Conservation (phyloP, 345 rosid species). For the Salix koriyanagi region DNA sequence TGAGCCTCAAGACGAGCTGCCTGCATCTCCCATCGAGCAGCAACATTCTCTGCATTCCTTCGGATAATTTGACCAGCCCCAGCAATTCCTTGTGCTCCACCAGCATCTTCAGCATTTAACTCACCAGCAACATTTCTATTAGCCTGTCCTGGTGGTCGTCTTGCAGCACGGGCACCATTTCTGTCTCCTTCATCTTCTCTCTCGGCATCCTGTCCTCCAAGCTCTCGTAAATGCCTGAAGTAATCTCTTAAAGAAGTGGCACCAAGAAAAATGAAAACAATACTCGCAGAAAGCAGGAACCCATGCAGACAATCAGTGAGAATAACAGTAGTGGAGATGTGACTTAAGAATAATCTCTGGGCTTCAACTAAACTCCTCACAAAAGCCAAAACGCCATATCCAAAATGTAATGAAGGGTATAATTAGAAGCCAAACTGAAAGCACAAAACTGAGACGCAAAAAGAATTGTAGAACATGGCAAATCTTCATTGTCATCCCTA, state of each 20-base stretch:
- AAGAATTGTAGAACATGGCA: conserved; percentile 90
- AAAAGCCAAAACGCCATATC: conserved; percentile 95
- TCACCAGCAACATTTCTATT: conserved; percentile 80
- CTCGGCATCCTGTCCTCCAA: conserved; percentile 92
- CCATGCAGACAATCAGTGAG: conserved; percentile 98
- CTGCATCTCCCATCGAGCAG: conserved; percentile 97
- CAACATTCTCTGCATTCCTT: conserved; percentile 94
- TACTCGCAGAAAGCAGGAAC: conserved; percentile 94
- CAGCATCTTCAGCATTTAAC: conserved; percentile 77
- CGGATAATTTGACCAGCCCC: conserved; percentile 69
- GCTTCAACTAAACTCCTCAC: conserved; percentile 93
- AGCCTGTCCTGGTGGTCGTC: conserved; percentile 65
- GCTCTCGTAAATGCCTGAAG: conserved; percentile 88
- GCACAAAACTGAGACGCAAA: conserved; percentile 87
- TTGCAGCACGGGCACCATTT: conserved; percentile 83
- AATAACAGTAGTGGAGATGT: conserved; percentile 69
- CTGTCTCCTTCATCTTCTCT: conserved; percentile 92
- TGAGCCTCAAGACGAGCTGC: conserved; percentile 99
- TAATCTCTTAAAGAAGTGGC: conserved; percentile 96
- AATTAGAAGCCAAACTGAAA: conserved; percentile 91
- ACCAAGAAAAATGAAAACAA: conserved; percentile 91
- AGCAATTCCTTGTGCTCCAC: conserved; percentile 68
- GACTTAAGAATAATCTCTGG: conserved; percentile 88
- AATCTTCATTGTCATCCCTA: conserved; percentile 95
- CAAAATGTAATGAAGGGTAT: conserved; percentile 94